These are phyloP conservation scores for Mycena filopes DNA, from an alignment of 768 basidiomycete species.

Conservation along the genomic window DNA sequence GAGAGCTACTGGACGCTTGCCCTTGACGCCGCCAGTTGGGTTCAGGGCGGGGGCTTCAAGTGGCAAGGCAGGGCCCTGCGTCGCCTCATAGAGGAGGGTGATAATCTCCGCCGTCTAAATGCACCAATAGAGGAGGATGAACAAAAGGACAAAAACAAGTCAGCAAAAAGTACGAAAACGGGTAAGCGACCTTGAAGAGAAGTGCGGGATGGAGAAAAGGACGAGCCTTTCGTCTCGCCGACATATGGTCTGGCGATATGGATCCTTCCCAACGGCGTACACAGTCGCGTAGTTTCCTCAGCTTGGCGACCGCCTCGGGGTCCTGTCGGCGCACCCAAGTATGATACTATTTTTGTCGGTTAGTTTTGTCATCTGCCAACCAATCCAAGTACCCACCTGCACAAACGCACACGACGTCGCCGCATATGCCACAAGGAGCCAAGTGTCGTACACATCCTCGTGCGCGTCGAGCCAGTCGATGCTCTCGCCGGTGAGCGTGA, in stretches of 20 bases:
- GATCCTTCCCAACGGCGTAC: slow-evolving; percentile 89
- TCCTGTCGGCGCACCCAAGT: slow-evolving; percentile 91
- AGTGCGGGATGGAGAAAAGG: slow-evolving; percentile 29
- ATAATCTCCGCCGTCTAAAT: slow-evolving; percentile 91
- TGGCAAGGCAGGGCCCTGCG: slow-evolving; percentile 71
- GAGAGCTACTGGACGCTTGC: slow-evolving; percentile 63
- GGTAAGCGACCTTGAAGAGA: not conserved
- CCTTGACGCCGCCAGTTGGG: slow-evolving; percentile 78
- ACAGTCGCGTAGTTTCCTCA: slow-evolving; percentile 85
- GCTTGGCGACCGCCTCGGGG: slow-evolving; percentile 73
- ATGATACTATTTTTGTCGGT: slow-evolving; percentile 72
- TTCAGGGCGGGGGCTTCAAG: slow-evolving; percentile 76
- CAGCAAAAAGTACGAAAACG: slow-evolving; percentile 6
- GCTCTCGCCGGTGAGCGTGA: slow-evolving; percentile 77
- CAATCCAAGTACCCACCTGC: slow-evolving; percentile 64
- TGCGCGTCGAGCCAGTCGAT: slow-evolving; percentile 92
- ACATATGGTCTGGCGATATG: slow-evolving; percentile 94
- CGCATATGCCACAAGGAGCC: slow-evolving; percentile 88
- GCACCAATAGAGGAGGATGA: slow-evolving; percentile 8
- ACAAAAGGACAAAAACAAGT: slow-evolving; percentile 13
- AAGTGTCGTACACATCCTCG: slow-evolving; percentile 85
- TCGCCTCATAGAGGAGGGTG: slow-evolving; percentile 90
- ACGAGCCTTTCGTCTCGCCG: slow-evolving; percentile 86
- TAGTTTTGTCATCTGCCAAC: slow-evolving; percentile 16
- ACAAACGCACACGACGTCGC: slow-evolving; percentile 90